phyloP scores from a whole-genome alignment of 805 yeast genomes.

The Spathaspora gorwiae region DNA sequence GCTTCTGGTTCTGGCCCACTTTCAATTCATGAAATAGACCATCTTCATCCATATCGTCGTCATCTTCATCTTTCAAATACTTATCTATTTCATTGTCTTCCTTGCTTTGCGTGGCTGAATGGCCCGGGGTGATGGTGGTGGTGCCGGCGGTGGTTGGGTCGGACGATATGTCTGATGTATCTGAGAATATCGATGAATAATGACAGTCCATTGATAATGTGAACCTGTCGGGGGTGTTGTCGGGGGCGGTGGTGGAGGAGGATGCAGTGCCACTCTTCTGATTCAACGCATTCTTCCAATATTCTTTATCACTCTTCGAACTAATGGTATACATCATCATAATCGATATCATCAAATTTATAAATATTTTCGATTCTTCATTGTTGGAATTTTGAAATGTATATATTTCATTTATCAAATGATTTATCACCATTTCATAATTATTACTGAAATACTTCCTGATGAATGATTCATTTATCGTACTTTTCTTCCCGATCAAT shows the following conservation, averaged over 20 bases:
- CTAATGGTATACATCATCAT: conserved; percentile 14
- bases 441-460: conserved; percentile 1
- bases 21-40: conserved; percentile 11
- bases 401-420: conserved; percentile 12
- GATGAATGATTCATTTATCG: background rate
- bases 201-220: conserved; percentile 19
- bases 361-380: conserved; percentile 22
- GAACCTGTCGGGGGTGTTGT: conserved; percentile 12
- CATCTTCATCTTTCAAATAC: conserved; percentile 3
- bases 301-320: conserved; percentile 14
- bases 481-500: background rate
- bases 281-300: conserved; percentile 18
- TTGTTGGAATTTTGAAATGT: conserved; percentile 16
- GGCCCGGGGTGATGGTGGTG: too few species aligned
- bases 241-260: too few species aligned
- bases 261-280: too few species aligned
- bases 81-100: conserved; percentile 6
- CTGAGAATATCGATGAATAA: conserved; percentile 18
- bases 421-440: background rate
- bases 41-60: conserved; percentile 13
- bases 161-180: background rate
- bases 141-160: conserved; percentile 1
- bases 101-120: too few species aligned
- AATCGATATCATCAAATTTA: conserved; percentile 19
- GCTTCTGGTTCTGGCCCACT: background rate